Evolutionary conservation across 164 flowering plant species (phyloP).

Genomic region (Brasenia schreberi): DNA sequence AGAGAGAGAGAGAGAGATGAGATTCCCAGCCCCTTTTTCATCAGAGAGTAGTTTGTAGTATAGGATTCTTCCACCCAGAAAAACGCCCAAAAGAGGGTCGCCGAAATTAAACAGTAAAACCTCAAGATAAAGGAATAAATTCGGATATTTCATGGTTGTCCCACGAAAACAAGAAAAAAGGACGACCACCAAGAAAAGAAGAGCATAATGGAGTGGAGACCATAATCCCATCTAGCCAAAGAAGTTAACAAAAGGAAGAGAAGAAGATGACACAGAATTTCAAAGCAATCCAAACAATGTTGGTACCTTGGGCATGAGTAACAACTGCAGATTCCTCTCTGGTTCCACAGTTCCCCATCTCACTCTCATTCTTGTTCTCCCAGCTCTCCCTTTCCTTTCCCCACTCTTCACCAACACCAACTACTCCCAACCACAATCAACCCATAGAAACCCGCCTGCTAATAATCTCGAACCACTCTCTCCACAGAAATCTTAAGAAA

Average conservation of each 20-base stretch:
- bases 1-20: background rate
- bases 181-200: background rate
- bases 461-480: too few relatives aligned
- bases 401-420: too few relatives aligned
- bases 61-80: background rate
- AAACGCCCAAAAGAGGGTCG: background rate
- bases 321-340: constrained; percentile 91
- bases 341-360: constrained; percentile 95
- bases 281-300: background rate
- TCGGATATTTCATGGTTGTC: background rate
- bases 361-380: background rate
- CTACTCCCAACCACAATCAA: too few relatives aligned
- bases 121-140: background rate
- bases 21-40: background rate
- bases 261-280: background rate
- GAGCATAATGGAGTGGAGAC: background rate
- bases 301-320: constrained; percentile 65
- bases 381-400: too few relatives aligned
- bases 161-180: background rate
- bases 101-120: background rate
- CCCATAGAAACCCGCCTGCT: too few relatives aligned
- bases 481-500: too few relatives aligned
- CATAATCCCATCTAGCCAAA: background rate
- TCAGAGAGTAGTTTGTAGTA: background rate
- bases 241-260: background rate